Evolutionary conservation across 805 yeast genomes (phyloP).

Genomic region (Peterozyma xylosa): DNA sequence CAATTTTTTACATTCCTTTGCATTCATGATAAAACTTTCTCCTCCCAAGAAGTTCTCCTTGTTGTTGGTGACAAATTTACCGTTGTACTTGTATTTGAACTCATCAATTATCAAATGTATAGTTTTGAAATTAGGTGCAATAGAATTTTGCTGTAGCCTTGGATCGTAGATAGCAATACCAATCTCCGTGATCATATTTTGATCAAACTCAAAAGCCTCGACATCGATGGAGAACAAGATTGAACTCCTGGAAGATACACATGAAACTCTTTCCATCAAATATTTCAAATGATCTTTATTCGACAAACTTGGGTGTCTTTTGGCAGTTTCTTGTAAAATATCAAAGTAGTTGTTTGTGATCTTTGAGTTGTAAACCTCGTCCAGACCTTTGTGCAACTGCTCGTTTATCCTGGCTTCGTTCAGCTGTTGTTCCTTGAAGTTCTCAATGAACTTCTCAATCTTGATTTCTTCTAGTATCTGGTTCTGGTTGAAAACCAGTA

Average conservation of each 20-base stretch:
- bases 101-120: constrained; percentile 39
- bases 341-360: constrained; percentile 8
- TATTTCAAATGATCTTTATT: neutral
- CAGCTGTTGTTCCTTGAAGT: no score
- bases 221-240: constrained; percentile 43
- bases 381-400: no score
- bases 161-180: constrained; percentile 56
- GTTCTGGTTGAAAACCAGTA: no score
- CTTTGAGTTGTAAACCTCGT: no score
- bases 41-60: constrained; percentile 44
- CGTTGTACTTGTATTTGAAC: constrained; percentile 33
- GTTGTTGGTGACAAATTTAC: constrained; percentile 47
- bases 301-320: neutral
- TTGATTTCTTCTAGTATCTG: no score
- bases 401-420: no score
- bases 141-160: constrained; percentile 27
- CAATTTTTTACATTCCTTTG: constrained; percentile 26
- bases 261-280: neutral
- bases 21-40: constrained; percentile 31
- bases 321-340: constrained; percentile 6
- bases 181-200: constrained; percentile 40
- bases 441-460: no score
- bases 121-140: constrained; percentile 32
- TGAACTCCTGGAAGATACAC: constrained; percentile 7
- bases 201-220: constrained; percentile 47